These are phyloP conservation scores for Hemileia vastatrix DNA, from an alignment of 1,284 basidiomycete species.

Conservation along the genomic window DNA sequence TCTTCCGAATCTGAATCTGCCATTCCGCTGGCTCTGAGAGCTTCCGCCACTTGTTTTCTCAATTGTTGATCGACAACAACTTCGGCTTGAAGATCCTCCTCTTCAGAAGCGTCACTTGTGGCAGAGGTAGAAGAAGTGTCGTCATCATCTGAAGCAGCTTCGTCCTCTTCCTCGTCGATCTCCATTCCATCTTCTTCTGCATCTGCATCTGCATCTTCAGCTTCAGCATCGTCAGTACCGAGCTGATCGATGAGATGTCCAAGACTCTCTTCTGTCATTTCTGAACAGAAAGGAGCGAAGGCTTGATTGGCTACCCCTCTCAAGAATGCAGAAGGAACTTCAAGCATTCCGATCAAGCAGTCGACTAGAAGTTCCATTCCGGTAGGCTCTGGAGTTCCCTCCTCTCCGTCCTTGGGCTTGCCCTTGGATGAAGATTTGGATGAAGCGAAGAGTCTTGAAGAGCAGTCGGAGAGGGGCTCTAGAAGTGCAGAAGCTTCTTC, in stretches of 20 bases:
- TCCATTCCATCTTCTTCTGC: conserved; percentile 49
- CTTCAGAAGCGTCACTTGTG: background rate
- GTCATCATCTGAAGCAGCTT: conserved; percentile 43
- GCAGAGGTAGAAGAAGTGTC: too few relatives aligned
- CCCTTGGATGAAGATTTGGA: conserved; percentile 25
- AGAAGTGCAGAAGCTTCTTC: conserved; percentile 44
- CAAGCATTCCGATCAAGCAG: conserved; percentile 74
- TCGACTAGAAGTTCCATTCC: conserved; percentile 80
- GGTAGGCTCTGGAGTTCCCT: conserved; percentile 49
- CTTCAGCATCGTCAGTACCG: conserved; percentile 41
- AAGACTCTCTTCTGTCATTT: conserved; percentile 63
- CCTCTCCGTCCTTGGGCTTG: conserved; percentile 35
- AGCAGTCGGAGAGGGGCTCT: conserved; percentile 22
- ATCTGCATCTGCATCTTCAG: conserved; percentile 21
- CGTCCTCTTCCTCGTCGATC: conserved; percentile 43
- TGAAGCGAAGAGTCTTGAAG: conserved; percentile 38
- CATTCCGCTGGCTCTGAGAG: conserved; percentile 63
- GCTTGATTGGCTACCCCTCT: conserved; percentile 70
- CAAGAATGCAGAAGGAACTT: conserved; percentile 71
- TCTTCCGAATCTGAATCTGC: conserved; percentile 49
- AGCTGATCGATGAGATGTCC: conserved; percentile 63
- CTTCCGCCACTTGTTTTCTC: conserved; percentile 64
- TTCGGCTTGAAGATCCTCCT: conserved; percentile 17
- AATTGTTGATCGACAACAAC: conserved; percentile 58
- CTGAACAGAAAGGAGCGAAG: conserved; percentile 64